Evolutionary conservation across 106 monocot species (phyloP), one percentile per base, ranked within the genome.

Genomic region (Dioscorea dumetorum): DNA sequence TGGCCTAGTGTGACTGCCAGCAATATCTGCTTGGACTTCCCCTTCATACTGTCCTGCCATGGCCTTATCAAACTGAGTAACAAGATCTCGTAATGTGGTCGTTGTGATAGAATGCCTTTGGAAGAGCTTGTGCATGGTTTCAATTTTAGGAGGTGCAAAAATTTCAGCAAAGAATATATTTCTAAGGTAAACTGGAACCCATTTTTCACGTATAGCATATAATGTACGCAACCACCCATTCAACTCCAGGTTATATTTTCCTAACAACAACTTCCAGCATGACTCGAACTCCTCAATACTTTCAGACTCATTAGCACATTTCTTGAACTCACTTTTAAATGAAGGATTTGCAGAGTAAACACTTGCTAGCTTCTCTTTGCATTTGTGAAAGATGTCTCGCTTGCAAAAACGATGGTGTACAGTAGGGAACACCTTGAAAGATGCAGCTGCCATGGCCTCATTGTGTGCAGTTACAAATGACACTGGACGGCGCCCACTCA

Each of bases 51-150:
- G 81, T 61, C 74, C 83, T 62, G 69, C 79, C 84, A 93, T 83
- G 22, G 93, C 87, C 67, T 85, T 87, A 69, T 99, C 99, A 81
- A 93, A 99, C 69, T 87, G 87, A 57, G 76, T 60, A 33, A 79
- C 88, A 48, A 93, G 60, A 67, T 88, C 88, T 41, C 85, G 80
- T 62, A 85, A 68, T 32, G 85, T 81, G 18, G 88, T 85, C 0
- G 80, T 88, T 51, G 87, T 93, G 50, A 85, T 87, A 12, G 85
- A 93, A 58, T 99, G 73, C 60, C 85, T 87, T 58, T 85, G 93
- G 62, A 93, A 90, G 71, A 93, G 78, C 68, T 84, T 99, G 61
- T 87, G 76, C 83, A 93, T 85, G 33, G 62, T 90, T 70, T 93
- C 93, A 48, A 77, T 51, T 49, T 90, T 90, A 32, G 57, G 64